Conservation (phyloP, 1,284 basidiomycete genomes). For the Blastosporella zonata region DNA sequence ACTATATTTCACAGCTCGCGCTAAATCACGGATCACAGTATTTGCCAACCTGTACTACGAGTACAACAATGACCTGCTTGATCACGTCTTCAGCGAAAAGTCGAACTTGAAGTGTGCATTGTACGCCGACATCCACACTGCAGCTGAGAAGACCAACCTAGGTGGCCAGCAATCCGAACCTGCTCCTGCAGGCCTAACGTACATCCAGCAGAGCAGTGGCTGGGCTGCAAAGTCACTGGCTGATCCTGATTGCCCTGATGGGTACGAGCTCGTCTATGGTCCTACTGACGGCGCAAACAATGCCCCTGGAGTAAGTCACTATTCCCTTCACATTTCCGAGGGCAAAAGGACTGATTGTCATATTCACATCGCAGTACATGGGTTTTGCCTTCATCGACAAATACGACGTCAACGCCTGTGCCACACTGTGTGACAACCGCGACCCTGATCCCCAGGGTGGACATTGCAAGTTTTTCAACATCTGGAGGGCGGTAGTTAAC, state of each 20-base stretch:
- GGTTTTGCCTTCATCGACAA: constrained; percentile 25
- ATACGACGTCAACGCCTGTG: constrained; percentile 26
- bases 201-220: constrained; percentile 39
- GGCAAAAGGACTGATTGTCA: background rate
- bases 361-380: constrained; percentile 22
- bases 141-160: constrained; percentile 23
- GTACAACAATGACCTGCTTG: constrained; percentile 37
- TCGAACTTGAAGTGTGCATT: constrained; percentile 43
- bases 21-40: constrained; percentile 24
- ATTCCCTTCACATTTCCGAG: background rate
- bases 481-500: constrained; percentile 26
- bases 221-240: constrained; percentile 32
- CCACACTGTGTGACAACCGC: constrained; percentile 25
- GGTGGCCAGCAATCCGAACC: constrained; percentile 26
- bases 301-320: constrained; percentile 16
- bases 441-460: constrained; percentile 25
- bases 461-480: constrained; percentile 27
- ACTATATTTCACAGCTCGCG: background rate
- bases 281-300: constrained; percentile 20
- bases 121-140: constrained; percentile 28
- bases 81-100: constrained; percentile 31
- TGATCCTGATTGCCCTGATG: constrained; percentile 17
- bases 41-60: constrained; percentile 45
- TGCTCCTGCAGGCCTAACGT: constrained; percentile 31
- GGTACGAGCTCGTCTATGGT: constrained; percentile 22